A percentile compares a stretch with the other conserved stretches of the same genome.
Conservation (phyloP, 225 moss, liverwort and hornwort genomes). For the Polytrichum formosum region DNA sequence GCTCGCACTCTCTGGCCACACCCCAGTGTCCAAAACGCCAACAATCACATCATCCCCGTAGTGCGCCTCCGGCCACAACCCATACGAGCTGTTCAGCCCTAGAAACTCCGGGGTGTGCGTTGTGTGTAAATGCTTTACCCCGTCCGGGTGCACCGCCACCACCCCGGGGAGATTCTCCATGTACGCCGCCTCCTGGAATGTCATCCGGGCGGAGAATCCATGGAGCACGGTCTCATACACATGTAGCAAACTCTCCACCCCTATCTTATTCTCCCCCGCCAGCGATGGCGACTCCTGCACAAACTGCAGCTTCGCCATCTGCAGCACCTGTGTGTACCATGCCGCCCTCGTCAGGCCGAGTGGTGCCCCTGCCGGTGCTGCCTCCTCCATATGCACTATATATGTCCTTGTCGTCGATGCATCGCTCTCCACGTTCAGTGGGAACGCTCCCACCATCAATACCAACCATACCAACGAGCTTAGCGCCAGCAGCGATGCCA, state of each 20-base stretch:
- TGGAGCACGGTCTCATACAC: conserved; percentile 44
- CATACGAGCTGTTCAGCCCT: conserved; percentile 31
- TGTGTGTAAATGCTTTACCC: conserved; percentile 56
- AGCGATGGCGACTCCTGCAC: conserved; percentile 6
- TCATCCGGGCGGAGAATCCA: conserved; percentile 70
- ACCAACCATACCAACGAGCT: neutral
- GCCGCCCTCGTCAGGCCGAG: conserved; percentile 20
- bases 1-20: conserved; percentile 75
- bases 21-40: conserved; percentile 78
- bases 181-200: conserved; percentile 30
- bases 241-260: conserved; percentile 40
- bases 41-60: conserved; percentile 83
- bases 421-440: neutral
- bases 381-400: conserved; percentile 54
- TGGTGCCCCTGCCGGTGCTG: conserved; percentile 20
- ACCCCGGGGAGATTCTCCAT: conserved; percentile 48
- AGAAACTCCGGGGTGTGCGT: conserved; percentile 82
- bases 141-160: conserved; percentile 50
- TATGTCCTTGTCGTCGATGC: conserved; percentile 24
- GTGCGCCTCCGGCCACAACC: conserved; percentile 37
- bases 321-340: conserved; percentile 57
- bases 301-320: conserved; percentile 15
- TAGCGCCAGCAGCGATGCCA: neutral
- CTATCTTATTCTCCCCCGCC: neutral
- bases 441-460: neutral